These are phyloP conservation scores for Tolypocladium endophyticum DNA, from an alignment of 2,329 filamentous ascomycete genomes.

Conservation along the genomic window DNA sequence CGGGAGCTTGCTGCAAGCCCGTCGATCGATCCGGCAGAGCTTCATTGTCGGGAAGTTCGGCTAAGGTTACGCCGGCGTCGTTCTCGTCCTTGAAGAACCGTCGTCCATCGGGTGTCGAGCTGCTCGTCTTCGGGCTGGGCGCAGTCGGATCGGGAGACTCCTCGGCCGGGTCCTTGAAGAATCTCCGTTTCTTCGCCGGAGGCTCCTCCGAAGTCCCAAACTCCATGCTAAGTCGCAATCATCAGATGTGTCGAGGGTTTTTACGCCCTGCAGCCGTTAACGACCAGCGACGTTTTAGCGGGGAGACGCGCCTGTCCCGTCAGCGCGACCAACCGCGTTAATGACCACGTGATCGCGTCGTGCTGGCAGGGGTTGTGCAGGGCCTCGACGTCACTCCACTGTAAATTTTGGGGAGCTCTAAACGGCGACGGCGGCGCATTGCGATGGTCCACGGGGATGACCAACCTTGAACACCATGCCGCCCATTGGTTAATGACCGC, in stretches of 20 bases:
- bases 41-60: slow-evolving; percentile 6
- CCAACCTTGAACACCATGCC: slow-evolving; percentile 7
- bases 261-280: neutral
- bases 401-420: neutral
- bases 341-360: slow-evolving; percentile 30
- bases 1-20: slow-evolving; percentile 4
- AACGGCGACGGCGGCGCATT: neutral
- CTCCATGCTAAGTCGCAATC: slow-evolving; percentile 23
- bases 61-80: slow-evolving; percentile 5
- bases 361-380: slow-evolving; percentile 5
- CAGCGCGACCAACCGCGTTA: slow-evolving; percentile 24
- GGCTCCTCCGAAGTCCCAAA: slow-evolving; percentile 27
- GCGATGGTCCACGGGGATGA: neutral
- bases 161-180: slow-evolving; percentile 24
- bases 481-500: slow-evolving; percentile 6
- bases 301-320: slow-evolving; percentile 26
- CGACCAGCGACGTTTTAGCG: neutral
- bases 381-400: slow-evolving; percentile 13
- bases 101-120: slow-evolving; percentile 12
- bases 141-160: slow-evolving; percentile 13
- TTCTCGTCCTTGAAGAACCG: slow-evolving; percentile 15
- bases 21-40: slow-evolving; percentile 3
- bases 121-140: slow-evolving; percentile 11
- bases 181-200: slow-evolving; percentile 32
- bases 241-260: neutral